Base-by-base conservation (phyloP, 495 filamentous ascomycete genomes). In the Glarea lozoyensis region DNA sequence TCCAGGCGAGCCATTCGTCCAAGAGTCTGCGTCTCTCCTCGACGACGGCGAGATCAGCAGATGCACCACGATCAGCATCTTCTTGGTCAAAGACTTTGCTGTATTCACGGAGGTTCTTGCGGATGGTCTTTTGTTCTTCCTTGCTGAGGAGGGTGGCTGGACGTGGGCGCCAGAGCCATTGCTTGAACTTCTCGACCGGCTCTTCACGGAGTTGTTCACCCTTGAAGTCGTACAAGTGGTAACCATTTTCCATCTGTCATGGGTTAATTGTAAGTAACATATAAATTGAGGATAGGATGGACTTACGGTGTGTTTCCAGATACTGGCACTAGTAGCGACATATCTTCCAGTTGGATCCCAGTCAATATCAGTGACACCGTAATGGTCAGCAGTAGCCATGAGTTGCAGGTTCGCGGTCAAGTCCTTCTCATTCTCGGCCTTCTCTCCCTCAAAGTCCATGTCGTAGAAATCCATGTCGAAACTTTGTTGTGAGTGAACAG, bases 391-490 rank as follows among this genome's bases (percentile, higher is more conserved):
- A 3, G 79, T 88, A 60, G 81, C 81, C 87, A 96, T 90, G 50
- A 94, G 72, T 67, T 90, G 83, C 21, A 98, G 69, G 65, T 96
- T 97, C 44, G 90, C 90, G 10, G 86, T 86, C 36, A 97, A 69
- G 49, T 98, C 92, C 69, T 95, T 96, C 60, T 93, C 86, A 29
- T 68, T 81, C 60, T 92, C 87, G 7, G 79, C 73, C 73, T 88
- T 94, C 70, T 98, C 92, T 48, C 93, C 92, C 65, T 98, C 92
- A 53, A 90, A 98, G 62, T 96, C 93, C 50, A 95, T 70, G 53
- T 98, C 92, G 73, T 77, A 98, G 70, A 98, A 98, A 55, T 98
- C 92, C 47, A 98, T 76, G 42, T 98, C 92, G 52, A 86, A 94
- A 67, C 75, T 86, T 64, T 94, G 84, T 58, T 86, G 80, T 45